These are phyloP conservation scores for Coemansia javaensis DNA, from an alignment of 192 early-diverging fungal genomes.

Conservation along the genomic window DNA sequence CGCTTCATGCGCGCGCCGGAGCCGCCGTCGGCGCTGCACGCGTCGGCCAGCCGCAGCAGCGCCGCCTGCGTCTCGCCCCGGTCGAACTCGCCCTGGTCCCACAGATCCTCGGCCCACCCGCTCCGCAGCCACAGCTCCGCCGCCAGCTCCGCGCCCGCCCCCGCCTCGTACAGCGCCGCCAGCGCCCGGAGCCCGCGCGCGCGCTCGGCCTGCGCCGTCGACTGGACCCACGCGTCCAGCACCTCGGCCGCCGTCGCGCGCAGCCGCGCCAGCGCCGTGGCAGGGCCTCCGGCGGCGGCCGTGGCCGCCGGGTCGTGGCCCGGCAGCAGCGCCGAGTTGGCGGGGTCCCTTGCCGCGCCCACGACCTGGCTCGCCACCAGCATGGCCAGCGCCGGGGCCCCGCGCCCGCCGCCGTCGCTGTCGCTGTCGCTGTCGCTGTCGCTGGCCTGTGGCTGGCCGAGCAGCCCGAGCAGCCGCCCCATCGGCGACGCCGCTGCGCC, in stretches of 20 bases:
- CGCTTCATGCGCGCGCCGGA: slow-evolving; percentile 58
- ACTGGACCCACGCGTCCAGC: slow-evolving; percentile 33
- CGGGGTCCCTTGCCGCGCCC: slow-evolving; percentile 13
- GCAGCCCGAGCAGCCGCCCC: slow-evolving; percentile 17
- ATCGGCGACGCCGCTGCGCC: not conserved
- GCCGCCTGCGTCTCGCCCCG: slow-evolving; percentile 60
- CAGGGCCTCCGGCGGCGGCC: not conserved
- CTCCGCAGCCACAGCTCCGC: slow-evolving; percentile 55
- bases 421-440: too few species aligned
- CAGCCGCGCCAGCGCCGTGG: slow-evolving; percentile 5
- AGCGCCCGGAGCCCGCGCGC: slow-evolving; percentile 46
- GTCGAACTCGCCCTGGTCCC: slow-evolving; percentile 80
- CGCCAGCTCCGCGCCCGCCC: slow-evolving; percentile 49
- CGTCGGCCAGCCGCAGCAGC: slow-evolving; percentile 36
- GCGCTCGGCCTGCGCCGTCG: slow-evolving; percentile 27
- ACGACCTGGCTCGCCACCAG: slow-evolving; percentile 30
- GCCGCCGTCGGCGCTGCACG: slow-evolving; percentile 53
- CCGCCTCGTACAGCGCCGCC: slow-evolving; percentile 64
- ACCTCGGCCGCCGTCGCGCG: not conserved
- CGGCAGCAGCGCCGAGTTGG: slow-evolving; percentile 9
- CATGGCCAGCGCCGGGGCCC: slow-evolving; percentile 13
- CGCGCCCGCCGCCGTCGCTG: too few species aligned
- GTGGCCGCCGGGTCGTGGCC: slow-evolving; percentile 3
- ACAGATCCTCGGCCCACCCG: slow-evolving; percentile 66
- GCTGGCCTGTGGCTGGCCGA: slow-evolving; percentile 16